These are phyloP conservation scores for Filobasidium wieringae DNA, from an alignment of 768 basidiomycete species.

Conservation along the genomic window DNA sequence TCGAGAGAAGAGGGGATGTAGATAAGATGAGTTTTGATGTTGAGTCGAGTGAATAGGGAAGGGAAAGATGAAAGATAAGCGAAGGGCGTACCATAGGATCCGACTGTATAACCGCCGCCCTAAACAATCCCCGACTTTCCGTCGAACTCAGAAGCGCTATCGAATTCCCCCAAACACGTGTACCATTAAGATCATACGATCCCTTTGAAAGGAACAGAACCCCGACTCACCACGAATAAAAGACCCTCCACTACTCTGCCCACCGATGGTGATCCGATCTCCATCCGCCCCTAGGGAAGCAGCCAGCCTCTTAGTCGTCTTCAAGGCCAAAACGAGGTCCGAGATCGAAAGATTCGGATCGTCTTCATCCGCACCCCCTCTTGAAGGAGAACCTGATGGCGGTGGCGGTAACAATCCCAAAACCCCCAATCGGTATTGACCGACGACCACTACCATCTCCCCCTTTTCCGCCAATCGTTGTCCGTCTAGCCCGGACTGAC, in stretches of 20 bases:
- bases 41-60: too few relatives aligned
- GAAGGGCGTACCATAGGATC: slow-evolving; percentile 71
- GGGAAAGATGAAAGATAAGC: too few relatives aligned
- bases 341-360: slow-evolving; percentile 42
- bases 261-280: slow-evolving; percentile 55
- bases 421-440: slow-evolving; percentile 57
- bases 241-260: slow-evolving; percentile 69
- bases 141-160: slow-evolving; percentile 58
- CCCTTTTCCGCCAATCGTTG: slow-evolving; percentile 57
- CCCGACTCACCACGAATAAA: slow-evolving; percentile 49
- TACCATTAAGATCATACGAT: not conserved
- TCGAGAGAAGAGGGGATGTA: not conserved
- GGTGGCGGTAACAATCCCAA: slow-evolving; percentile 69
- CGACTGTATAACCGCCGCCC: slow-evolving; percentile 67
- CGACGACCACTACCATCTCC: slow-evolving; percentile 62
- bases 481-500: slow-evolving; percentile 62
- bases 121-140: slow-evolving; percentile 59
- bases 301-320: slow-evolving; percentile 51
- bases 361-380: too few relatives aligned
- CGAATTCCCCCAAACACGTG: too few relatives aligned
- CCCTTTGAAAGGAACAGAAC: not conserved
- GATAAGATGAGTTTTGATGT: not conserved
- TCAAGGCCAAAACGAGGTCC: slow-evolving; percentile 54
- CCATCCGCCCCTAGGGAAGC: slow-evolving; percentile 56
- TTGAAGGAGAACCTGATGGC: slow-evolving; percentile 23